Evolutionary conservation across 805 yeast species (phyloP), one percentile per base, ranked within the genome.

Genomic region (Saturnispora bothae): DNA sequence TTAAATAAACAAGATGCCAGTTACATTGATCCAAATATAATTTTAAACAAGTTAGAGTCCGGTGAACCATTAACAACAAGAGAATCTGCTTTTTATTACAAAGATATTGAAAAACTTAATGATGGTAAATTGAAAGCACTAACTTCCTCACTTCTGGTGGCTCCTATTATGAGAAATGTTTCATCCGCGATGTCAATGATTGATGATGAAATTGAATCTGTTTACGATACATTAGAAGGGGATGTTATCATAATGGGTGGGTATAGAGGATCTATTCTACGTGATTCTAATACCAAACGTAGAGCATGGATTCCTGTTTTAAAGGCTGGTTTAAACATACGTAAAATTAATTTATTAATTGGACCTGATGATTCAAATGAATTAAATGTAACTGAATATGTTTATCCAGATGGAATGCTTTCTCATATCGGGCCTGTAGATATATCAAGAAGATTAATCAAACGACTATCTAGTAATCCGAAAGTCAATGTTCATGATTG

Each of bases 341-440:
- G 78, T 16, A 81, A 76, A 49, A 71, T 80, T 43, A 76, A 83
- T 61, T 60, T 88, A 17, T 58, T 74, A 10, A 61, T 88, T 16
- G 95, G 95, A 0, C 89, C 94, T 1, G 62, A 54, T 0, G 78
- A 69, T 38, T 75, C 74, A 35, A 95, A 81, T 52, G 95, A 88
- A 57, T 29, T 58, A 3, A 55, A 63, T 30, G 77, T 81, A 1
- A 60, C 65, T 21, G 60, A 70, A 17, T 28, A 28, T 6, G 68
- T 85, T 5, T 69, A 68, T 44, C 79, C 96, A 0, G 88, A 77
- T 51, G 89, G 89, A 3, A 71, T 86, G 59, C 57, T 86, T 43
- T 73, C 79, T 12, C 85, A 83, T 53, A 68, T 86, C 32, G 96
- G 96, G 0, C 96, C 96, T 1, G 75, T 86, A 13, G 96, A 86